A percentile compares a stretch with the other conserved stretches of the same genome.
These are phyloP conservation scores for Monosporascus sp. DNA, from an alignment of 2,329 filamentous ascomycete genomes.

Conservation along the genomic window DNA sequence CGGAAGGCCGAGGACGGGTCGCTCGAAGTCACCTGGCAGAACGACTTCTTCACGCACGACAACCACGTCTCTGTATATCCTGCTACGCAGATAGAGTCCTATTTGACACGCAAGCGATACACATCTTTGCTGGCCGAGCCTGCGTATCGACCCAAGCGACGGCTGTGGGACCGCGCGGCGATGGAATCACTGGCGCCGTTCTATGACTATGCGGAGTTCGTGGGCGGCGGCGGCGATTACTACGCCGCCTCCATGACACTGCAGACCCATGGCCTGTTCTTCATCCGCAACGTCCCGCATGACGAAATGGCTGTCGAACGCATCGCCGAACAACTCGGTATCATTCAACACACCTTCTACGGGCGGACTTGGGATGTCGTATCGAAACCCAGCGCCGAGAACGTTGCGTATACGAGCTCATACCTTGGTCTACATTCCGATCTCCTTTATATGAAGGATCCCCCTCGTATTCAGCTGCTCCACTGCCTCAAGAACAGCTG, in stretches of 20 bases:
- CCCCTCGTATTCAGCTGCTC: conserved; percentile 78
- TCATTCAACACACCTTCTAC: conserved; percentile 83
- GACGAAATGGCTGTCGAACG: conserved; percentile 58
- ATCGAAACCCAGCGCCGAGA: conserved; percentile 76
- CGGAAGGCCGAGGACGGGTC: conserved; percentile 30
- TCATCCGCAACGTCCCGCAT: conserved; percentile 69
- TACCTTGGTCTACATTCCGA: conserved; percentile 90
- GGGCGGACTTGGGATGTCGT: conserved; percentile 86
- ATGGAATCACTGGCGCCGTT: conserved; percentile 38
- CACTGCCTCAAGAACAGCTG: conserved; percentile 83
- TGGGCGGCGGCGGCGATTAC: conserved; percentile 53
- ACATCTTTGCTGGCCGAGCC: too few relatives aligned
- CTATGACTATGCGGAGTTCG: conserved; percentile 67
- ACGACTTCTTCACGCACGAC: conserved; percentile 32
- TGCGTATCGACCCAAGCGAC: background rate
- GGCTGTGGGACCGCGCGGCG: conserved; percentile 26
- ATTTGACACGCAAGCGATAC: conserved; percentile 7
- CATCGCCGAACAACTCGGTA: conserved; percentile 69
- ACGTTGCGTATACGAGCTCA: conserved; percentile 82
- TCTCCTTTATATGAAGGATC: conserved; percentile 74
- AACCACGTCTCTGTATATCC: conserved; percentile 31
- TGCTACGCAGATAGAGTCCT: conserved; percentile 3
- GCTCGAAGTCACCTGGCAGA: conserved; percentile 55
- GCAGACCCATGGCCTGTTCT: conserved; percentile 64
- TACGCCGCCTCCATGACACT: conserved; percentile 58